Evolutionary conservation across 768 basidiomycete genomes (phyloP).

Genomic region (Tricholomella constricta): DNA sequence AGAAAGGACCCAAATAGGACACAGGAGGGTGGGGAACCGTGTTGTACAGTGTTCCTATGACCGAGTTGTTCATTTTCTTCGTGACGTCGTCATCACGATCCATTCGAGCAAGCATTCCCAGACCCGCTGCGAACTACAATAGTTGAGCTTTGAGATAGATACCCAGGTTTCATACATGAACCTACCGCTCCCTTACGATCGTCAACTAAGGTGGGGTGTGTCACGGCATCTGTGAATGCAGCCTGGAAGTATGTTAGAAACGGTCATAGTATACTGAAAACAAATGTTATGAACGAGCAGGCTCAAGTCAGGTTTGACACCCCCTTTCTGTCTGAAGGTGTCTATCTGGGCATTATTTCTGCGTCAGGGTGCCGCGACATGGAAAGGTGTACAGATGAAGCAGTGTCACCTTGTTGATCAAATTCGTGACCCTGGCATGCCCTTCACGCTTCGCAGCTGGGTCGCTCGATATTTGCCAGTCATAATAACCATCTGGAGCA

Average conservation of each 20-base stretch:
- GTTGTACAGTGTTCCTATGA: constrained; percentile 50
- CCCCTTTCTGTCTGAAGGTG: too few species aligned
- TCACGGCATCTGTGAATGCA: constrained; percentile 29
- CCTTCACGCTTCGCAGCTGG: too few species aligned
- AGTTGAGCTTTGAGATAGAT: background rate
- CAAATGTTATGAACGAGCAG: constrained; percentile 22
- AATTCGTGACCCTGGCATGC: too few species aligned
- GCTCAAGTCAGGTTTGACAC: constrained; percentile 22
- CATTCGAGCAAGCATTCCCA: constrained; percentile 29
- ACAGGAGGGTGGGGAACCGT: constrained; percentile 57
- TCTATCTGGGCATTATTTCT: too few species aligned
- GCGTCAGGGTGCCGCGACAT: constrained; percentile 13
- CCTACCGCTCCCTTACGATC: constrained; percentile 41
- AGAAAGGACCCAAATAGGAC: constrained; percentile 36
- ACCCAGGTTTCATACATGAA: background rate
- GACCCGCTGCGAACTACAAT: constrained; percentile 28
- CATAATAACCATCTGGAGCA: constrained; percentile 48
- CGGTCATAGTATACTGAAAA: background rate
- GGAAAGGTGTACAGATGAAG: too few species aligned
- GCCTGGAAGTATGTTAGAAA: constrained; percentile 17
- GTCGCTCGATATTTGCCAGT: constrained; percentile 45
- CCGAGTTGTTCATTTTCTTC: constrained; percentile 24
- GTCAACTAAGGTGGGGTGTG: constrained; percentile 39
- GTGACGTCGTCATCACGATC: constrained; percentile 20
- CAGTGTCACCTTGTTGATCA: too few species aligned